A percentile compares a stretch with the other conserved stretches of the same genome.
Evolutionary conservation across 2,329 filamentous ascomycete genomes (phyloP).

Genomic region (Botrytis elliptica): DNA sequence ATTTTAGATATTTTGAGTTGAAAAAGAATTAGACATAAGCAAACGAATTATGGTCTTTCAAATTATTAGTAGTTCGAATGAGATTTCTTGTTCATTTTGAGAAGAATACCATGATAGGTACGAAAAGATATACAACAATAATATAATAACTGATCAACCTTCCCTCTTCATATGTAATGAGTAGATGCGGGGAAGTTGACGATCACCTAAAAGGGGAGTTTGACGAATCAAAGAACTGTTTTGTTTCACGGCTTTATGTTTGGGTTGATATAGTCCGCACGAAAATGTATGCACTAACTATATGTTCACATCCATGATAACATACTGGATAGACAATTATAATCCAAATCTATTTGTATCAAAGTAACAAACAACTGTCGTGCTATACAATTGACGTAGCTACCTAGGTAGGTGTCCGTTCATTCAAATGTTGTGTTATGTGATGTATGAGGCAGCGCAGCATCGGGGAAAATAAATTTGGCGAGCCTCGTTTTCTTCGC

Average conservation of each 20-base stretch:
- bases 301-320: background rate
- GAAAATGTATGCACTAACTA: background rate
- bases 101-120: background rate
- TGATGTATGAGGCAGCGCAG: background rate
- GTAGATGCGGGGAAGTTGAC: slow-evolving; percentile 16
- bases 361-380: background rate
- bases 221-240: background rate
- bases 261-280: background rate
- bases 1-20: background rate
- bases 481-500: slow-evolving; percentile 14
- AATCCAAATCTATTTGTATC: background rate
- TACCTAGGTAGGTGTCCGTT: background rate
- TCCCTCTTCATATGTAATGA: background rate
- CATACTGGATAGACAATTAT: background rate
- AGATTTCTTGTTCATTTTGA: background rate
- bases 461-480: slow-evolving; percentile 3
- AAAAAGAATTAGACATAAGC: background rate
- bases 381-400: background rate
- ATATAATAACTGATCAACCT: background rate
- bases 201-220: background rate
- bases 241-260: background rate
- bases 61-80: background rate
- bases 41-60: background rate
- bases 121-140: background rate
- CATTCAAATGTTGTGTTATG: slow-evolving; percentile 3